phyloP scores from a whole-genome alignment of 192 early-diverging fungal species.

The Entomortierella lignicola region DNA sequence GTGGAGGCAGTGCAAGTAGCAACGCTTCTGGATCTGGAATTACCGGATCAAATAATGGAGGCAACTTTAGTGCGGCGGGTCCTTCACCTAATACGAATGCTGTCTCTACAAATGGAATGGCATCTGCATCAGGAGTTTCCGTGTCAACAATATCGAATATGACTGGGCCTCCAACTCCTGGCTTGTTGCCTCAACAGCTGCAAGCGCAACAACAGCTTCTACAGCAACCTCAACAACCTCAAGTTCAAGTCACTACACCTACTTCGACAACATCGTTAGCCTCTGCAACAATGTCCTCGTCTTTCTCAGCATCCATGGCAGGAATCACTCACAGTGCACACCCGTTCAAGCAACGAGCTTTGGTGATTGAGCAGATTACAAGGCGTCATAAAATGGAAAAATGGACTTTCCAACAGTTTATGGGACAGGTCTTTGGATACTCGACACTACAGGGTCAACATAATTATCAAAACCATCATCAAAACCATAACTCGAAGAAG shows the following conservation, averaged over 20 bases:
- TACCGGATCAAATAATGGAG: neutral
- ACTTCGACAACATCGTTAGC: no score
- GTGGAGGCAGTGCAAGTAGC: neutral
- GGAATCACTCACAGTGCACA: constrained; percentile 19
- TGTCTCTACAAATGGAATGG: neutral
- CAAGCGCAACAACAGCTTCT: constrained; percentile 2
- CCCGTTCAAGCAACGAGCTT: constrained; percentile 38
- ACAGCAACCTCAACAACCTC: no score
- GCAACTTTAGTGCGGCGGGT: neutral
- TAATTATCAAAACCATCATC: constrained; percentile 8
- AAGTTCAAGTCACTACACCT: no score
- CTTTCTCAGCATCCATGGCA: constrained; percentile 18
- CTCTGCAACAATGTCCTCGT: no score
- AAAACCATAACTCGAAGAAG: neutral
- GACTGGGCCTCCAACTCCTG: neutral
- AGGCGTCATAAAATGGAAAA: constrained; percentile 46
- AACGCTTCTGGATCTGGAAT: neutral
- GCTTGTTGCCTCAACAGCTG: neutral
- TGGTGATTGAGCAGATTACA: constrained; percentile 40
- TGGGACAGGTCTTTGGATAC: constrained; percentile 52
- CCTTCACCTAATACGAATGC: neutral
- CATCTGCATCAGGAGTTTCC: neutral
- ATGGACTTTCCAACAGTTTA: constrained; percentile 53
- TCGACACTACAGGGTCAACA: constrained; percentile 11
- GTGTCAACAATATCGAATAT: neutral